Evolutionary conservation across 306 rosid genomes (phyloP).

Genomic region (Rubus parviflorus): DNA sequence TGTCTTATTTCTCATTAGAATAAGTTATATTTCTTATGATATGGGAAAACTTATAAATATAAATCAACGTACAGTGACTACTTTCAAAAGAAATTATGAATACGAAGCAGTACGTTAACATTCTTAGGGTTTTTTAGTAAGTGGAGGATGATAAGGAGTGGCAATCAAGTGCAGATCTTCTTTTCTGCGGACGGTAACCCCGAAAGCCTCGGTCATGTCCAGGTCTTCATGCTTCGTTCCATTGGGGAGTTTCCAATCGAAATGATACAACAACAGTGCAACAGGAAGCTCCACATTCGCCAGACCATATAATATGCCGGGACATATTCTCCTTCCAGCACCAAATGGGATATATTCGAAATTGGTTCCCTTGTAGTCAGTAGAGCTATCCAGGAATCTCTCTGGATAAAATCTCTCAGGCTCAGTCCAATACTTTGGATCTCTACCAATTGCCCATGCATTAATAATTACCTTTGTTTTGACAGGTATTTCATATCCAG

Average conservation of each 20-base stretch:
- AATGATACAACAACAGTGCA: not conserved
- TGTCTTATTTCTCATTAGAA: no score
- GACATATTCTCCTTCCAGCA: slow-evolving; percentile 9
- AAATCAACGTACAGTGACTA: no score
- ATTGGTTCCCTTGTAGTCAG: not conserved
- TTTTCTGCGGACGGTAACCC: not conserved
- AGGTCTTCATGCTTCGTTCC: not conserved
- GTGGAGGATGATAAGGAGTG: not conserved
- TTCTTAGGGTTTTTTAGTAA: not conserved
- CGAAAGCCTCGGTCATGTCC: not conserved
- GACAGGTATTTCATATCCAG: not conserved
- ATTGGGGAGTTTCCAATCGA: not conserved
- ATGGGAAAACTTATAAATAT: no score
- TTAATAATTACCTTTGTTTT: not conserved
- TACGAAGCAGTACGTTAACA: no score
- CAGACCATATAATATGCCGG: not conserved
- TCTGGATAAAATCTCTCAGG: not conserved
- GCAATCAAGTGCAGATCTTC: not conserved
- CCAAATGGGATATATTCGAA: not conserved
- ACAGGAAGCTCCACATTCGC: not conserved
- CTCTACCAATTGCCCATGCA: slow-evolving; percentile 28
- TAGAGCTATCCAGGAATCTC: not conserved
- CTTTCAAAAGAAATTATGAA: no score
- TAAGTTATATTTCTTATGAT: no score
- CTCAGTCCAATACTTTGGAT: not conserved